A percentile compares a stretch with the other conserved stretches of the same genome.
Conservation (phyloP, 108 stramenopile genomes). For the Nannochloropsis oceanica region DNA sequence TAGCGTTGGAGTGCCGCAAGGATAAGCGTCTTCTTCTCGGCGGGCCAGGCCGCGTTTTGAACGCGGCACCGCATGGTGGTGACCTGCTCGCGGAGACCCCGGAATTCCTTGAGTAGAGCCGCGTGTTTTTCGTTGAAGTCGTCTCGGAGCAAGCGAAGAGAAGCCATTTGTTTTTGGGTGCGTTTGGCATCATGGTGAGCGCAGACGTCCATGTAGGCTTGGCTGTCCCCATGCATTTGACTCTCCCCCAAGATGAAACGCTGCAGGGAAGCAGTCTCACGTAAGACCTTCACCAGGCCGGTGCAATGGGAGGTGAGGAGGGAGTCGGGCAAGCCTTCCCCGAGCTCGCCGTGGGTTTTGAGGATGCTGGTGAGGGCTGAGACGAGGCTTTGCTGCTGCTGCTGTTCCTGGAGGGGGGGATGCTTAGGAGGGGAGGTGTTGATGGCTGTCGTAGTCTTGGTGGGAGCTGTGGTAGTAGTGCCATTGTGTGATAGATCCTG, state of each 20-base stretch:
- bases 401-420: too few species aligned
- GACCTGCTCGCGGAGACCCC: background rate
- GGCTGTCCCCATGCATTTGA: background rate
- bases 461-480: too few species aligned
- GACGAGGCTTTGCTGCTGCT: background rate
- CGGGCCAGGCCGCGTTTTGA: background rate
- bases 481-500: too few species aligned
- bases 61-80: background rate
- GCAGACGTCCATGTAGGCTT: background rate
- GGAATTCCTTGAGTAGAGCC: background rate
- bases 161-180: background rate
- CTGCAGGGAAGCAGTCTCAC: background rate
- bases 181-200: background rate
- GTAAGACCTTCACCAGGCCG: background rate
- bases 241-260: background rate
- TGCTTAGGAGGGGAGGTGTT: too few species aligned
- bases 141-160: background rate
- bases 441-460: too few species aligned
- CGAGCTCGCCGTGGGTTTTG: background rate
- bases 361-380: background rate
- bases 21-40: background rate
- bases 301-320: background rate
- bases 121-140: background rate
- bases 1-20: background rate
- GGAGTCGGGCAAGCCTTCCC: background rate